Evolutionary conservation across 768 basidiomycete species (phyloP).

Genomic region (Udeniomyces megalosporus): DNA sequence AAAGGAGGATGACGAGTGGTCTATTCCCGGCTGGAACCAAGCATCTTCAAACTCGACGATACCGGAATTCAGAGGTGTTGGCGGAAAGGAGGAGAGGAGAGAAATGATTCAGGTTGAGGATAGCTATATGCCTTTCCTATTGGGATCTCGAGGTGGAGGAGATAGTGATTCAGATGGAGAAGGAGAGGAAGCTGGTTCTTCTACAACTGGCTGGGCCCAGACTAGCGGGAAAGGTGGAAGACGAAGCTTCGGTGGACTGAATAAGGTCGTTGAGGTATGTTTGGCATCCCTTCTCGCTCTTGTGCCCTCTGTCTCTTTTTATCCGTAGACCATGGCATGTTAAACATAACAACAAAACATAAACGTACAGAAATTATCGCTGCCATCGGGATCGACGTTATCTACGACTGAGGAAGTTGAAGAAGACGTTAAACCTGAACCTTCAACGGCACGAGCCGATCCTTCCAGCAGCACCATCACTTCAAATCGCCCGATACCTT

Average conservation of each 20-base stretch:
- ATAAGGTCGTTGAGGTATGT: constrained; percentile 39
- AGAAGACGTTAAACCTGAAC: neutral
- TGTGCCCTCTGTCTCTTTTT: too few species aligned
- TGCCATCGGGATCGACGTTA: neutral
- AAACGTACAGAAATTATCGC: too few species aligned
- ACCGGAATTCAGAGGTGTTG: neutral
- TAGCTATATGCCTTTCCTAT: constrained; percentile 9
- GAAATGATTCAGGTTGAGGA: neutral
- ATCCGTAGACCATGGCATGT: too few species aligned
- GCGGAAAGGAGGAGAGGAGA: too few species aligned
- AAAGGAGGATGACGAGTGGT: too few species aligned
- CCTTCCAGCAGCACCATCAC: neutral
- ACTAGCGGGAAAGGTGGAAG: constrained; percentile 54
- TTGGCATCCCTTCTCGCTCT: too few species aligned
- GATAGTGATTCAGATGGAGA: constrained; percentile 37
- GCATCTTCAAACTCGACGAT: neutral
- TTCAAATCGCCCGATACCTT: neutral
- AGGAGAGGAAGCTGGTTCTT: neutral
- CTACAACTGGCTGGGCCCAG: constrained; percentile 55
- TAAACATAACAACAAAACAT: too few species aligned
- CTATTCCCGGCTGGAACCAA: too few species aligned
- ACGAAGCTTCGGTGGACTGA: constrained; percentile 39
- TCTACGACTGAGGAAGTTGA: neutral
- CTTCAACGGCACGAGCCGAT: neutral
- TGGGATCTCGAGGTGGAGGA: neutral